These are phyloP conservation scores for Venturia oleaginea DNA, from an alignment of 2,329 filamentous ascomycete species.

Conservation along the genomic window DNA sequence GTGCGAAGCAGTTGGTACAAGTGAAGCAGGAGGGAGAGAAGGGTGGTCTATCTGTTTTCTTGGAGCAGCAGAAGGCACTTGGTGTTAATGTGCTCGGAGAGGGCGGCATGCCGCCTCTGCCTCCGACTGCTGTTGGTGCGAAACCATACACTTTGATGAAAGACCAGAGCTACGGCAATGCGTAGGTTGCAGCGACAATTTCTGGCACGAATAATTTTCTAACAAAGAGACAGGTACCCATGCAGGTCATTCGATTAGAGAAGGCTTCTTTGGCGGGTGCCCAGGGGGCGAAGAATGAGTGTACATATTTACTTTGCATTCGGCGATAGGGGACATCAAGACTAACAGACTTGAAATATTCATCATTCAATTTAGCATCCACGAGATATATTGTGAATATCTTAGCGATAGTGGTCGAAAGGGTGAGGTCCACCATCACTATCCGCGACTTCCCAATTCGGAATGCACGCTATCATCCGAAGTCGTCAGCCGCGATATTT, in stretches of 20 bases:
- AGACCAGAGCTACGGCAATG: constrained; percentile 56
- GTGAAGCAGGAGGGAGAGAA: constrained; percentile 66
- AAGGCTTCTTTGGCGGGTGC: neutral
- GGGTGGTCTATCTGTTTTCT: constrained; percentile 61
- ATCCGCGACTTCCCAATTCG: neutral
- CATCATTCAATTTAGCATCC: no score
- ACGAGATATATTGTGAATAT: neutral
- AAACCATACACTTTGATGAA: constrained; percentile 52
- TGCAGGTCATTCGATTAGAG: constrained; percentile 47
- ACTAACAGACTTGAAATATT: no score
- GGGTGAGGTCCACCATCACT: neutral
- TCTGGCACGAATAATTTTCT: neutral
- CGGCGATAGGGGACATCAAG: neutral
- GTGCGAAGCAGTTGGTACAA: constrained; percentile 64
- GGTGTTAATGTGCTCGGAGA: constrained; percentile 56
- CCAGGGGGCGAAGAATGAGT: neutral
- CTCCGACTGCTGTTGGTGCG: constrained; percentile 40
- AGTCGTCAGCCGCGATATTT: neutral
- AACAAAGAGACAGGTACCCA: constrained; percentile 44
- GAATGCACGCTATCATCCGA: neutral
- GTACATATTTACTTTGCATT: neutral
- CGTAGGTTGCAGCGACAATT: constrained; percentile 24
- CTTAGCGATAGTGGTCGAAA: neutral
- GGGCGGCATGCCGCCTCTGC: constrained; percentile 77
- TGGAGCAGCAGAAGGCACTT: constrained; percentile 54